Conservation (phyloP, 83 land plant genomes). For the Diphasiastrum complanatum region DNA sequence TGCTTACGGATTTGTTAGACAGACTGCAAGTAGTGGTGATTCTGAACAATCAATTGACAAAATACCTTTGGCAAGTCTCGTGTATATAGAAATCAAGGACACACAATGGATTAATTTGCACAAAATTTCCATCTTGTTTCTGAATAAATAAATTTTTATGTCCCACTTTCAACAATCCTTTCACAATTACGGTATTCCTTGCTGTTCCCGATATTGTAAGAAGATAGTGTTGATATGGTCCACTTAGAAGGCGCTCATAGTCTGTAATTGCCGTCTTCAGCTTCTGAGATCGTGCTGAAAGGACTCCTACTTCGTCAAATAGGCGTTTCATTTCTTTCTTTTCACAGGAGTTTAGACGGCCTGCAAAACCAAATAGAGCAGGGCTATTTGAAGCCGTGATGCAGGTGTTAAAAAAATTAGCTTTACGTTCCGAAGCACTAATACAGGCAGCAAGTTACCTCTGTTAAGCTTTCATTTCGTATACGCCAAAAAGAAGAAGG, state of each 20-base stretch:
- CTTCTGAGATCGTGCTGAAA: constrained; percentile 29
- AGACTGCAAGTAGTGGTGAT: background rate
- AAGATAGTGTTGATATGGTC: constrained; percentile 26
- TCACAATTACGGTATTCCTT: constrained; percentile 15
- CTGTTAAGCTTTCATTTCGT: too few relatives aligned
- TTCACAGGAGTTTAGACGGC: constrained; percentile 11
- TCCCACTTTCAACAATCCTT: constrained; percentile 39
- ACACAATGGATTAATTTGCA: constrained; percentile 36
- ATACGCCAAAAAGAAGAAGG: too few relatives aligned
- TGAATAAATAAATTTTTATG: constrained; percentile 35
- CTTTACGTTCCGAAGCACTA: too few relatives aligned
- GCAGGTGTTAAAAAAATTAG: too few relatives aligned
- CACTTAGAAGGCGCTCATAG: constrained; percentile 25
- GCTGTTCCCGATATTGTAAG: constrained; percentile 7
- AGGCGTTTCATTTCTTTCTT: constrained; percentile 24
- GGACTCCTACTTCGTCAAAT: constrained; percentile 26
- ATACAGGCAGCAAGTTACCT: too few relatives aligned
- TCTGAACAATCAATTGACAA: background rate
- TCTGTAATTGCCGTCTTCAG: constrained; percentile 31
- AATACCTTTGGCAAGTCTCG: constrained; percentile 32
- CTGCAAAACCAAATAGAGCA: too few relatives aligned
- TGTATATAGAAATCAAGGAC: constrained; percentile 47
- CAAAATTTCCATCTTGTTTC: constrained; percentile 18
- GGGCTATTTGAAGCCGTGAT: too few relatives aligned
- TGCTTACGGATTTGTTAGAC: background rate